Evolutionary conservation across 2,329 filamentous ascomycete species (phyloP).

Genomic region (Aspergillus chevalieri): DNA sequence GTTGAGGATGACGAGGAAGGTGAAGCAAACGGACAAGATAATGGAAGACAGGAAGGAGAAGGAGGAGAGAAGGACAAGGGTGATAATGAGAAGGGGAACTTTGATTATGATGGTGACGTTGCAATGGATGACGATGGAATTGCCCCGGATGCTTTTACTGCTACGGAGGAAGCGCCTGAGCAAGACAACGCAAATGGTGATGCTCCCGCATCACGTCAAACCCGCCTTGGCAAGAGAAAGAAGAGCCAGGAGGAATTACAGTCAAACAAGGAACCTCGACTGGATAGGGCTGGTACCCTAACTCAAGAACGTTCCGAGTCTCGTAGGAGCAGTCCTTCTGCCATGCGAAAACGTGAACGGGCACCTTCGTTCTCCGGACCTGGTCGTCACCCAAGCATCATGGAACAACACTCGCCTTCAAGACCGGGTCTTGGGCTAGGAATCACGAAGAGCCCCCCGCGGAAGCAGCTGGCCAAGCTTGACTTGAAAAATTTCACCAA

Average conservation of each 20-base stretch:
- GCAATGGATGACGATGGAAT: constrained; percentile 10
- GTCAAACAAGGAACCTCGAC: constrained; percentile 21
- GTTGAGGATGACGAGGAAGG: not conserved
- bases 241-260: constrained; percentile 12
- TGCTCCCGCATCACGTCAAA: not conserved
- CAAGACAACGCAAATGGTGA: not conserved
- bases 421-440: constrained; percentile 20
- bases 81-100: not conserved
- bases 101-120: constrained; percentile 12
- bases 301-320: constrained; percentile 1
- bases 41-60: not conserved
- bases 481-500: not conserved
- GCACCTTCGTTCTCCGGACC: constrained; percentile 16
- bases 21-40: constrained; percentile 1
- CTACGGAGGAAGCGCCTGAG: not conserved
- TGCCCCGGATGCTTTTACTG: not conserved
- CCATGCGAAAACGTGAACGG: constrained; percentile 8
- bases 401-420: constrained; percentile 5
- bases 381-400: constrained; percentile 12
- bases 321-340: constrained; percentile 10
- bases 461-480: constrained; percentile 7
- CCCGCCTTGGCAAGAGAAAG: constrained; percentile 21
- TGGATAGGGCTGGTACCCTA: constrained; percentile 9
- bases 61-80: not conserved
- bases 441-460: constrained; percentile 22